phyloP scores from a whole-genome alignment of 2,329 filamentous ascomycete species.

The Ophiocordyceps australis region DNA sequence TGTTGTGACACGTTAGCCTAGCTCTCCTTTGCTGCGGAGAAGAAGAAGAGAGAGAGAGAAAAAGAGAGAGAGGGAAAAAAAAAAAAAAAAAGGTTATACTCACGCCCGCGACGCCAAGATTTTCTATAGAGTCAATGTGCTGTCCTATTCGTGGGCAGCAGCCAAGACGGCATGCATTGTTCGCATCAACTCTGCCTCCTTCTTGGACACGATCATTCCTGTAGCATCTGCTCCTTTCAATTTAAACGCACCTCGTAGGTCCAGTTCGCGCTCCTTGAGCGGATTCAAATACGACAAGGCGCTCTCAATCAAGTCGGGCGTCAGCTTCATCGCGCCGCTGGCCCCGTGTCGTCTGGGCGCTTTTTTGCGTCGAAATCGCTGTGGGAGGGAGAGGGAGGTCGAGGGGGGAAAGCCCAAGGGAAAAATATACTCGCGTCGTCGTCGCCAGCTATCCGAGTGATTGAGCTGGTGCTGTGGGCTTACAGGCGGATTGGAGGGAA shows the following conservation, averaged over 20 bases:
- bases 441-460: too few species aligned
- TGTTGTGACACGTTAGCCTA: constrained; percentile 2
- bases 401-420: too few species aligned
- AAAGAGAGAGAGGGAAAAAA: too few species aligned
- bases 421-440: too few species aligned
- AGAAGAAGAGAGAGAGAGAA: constrained; percentile 1
- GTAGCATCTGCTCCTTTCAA: constrained; percentile 95
- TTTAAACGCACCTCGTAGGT: constrained; percentile 97
- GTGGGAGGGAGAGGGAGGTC: too few species aligned
- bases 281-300: constrained; percentile 98
- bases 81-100: constrained; percentile 19
- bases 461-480: too few species aligned
- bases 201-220: constrained; percentile 21
- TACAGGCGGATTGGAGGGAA: too few species aligned
- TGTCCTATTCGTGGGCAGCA: constrained; percentile 54
- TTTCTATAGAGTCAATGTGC: constrained; percentile 94
- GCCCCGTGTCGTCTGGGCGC: background rate
- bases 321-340: constrained; percentile 62
- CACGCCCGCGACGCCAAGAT: constrained; percentile 85
- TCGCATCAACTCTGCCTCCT: constrained; percentile 66
- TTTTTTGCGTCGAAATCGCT: background rate
- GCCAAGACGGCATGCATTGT: constrained; percentile 38
- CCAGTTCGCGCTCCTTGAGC: constrained; percentile 94
- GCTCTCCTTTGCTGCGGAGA: background rate
- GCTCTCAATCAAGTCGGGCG: constrained; percentile 80